Percentiles rank a stretch among this genome's conserved stretches.
Conservation (phyloP, 2,329 filamentous ascomycete genomes). For the Colletotrichum plurivorum region DNA sequence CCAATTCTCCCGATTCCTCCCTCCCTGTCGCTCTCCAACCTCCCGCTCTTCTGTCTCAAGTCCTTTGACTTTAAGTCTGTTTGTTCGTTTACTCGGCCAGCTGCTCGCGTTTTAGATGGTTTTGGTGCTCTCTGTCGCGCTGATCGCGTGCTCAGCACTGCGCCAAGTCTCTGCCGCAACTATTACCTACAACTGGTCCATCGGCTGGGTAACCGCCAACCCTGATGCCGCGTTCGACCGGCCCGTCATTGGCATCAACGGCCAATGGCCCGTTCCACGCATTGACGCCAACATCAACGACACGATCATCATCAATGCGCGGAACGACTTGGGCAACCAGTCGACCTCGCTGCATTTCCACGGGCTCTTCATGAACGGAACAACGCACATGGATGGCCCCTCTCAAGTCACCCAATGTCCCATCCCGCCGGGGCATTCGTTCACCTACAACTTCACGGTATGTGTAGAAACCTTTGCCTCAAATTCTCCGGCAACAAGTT, state of each 20-base stretch:
- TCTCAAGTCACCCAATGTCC: conserved; percentile 76
- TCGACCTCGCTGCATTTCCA: conserved; percentile 78
- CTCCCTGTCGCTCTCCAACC: background rate
- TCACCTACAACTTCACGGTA: conserved; percentile 80
- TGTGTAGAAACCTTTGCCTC: conserved; percentile 33
- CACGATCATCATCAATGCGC: conserved; percentile 69
- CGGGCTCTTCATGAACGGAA: conserved; percentile 78
- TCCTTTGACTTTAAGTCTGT: background rate
- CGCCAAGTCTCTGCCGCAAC: conserved; percentile 49
- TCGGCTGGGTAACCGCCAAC: conserved; percentile 79
- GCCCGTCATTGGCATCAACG: conserved; percentile 83
- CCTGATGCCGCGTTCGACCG: conserved; percentile 77
- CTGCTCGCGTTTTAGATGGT: background rate
- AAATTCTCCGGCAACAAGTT: background rate
- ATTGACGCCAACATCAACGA: conserved; percentile 76
- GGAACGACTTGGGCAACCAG: conserved; percentile 74
- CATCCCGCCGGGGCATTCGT: conserved; percentile 73
- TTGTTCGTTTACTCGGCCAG: background rate
- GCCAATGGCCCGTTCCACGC: conserved; percentile 79
- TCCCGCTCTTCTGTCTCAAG: background rate
- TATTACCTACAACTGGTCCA: conserved; percentile 75
- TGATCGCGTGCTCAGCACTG: background rate
- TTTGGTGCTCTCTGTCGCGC: background rate
- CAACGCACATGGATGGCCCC: conserved; percentile 80
- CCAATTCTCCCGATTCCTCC: background rate